These are phyloP conservation scores for Aspergillus affinis DNA, from an alignment of 495 filamentous ascomycete genomes.

Conservation along the genomic window DNA sequence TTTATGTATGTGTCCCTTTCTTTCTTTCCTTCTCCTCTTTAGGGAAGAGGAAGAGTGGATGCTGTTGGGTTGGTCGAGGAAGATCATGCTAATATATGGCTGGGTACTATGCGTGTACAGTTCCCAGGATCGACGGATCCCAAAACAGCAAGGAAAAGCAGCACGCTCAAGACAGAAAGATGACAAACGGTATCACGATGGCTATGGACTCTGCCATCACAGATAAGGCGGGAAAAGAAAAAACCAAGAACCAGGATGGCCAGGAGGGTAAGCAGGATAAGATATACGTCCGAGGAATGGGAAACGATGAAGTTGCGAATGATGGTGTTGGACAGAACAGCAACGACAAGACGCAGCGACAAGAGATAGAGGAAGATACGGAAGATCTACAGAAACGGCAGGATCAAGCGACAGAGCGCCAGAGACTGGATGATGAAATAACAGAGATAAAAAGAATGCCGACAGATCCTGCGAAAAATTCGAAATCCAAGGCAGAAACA, in stretches of 20 bases:
- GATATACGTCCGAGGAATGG: not conserved
- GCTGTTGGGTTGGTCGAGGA: too few species aligned
- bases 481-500: not conserved
- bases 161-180: not conserved
- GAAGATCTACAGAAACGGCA: not conserved
- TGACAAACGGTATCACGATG: not conserved
- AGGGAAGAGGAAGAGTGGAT: too few species aligned
- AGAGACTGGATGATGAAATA: not conserved
- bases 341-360: not conserved
- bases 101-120: not conserved
- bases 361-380: not conserved
- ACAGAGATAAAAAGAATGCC: not conserved
- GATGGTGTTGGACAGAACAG: not conserved
- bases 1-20: not conserved
- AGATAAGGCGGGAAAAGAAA: not conserved
- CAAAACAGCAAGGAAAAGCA: not conserved
- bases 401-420: not conserved
- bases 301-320: not conserved
- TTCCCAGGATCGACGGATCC: not conserved
- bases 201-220: not conserved
- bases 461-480: not conserved
- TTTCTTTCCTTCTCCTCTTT: too few species aligned
- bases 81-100: too few species aligned
- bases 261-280: not conserved
- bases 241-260: not conserved